Base-by-base conservation (phyloP, 495 filamentous ascomycete species). In the Aspergillus kassunensis region DNA sequence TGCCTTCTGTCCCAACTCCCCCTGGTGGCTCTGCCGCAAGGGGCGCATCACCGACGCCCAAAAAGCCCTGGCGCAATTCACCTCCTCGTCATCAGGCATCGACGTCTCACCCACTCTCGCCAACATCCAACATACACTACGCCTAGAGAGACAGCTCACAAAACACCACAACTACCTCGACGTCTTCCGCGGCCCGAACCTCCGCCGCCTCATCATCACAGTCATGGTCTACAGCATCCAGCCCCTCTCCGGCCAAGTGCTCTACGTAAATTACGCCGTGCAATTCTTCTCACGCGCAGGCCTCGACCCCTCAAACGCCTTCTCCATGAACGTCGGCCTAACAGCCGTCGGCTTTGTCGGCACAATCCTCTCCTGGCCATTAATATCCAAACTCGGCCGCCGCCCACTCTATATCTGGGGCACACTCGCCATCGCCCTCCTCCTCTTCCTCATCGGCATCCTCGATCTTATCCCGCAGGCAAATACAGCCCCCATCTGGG, bases 281-380 rank as follows among this genome's bases (percentile, higher is more conserved):
- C 68, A 63, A 18, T 68, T 73, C 49, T 79, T 74, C 51, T 71
- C 81, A 51, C 77, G 83, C 43, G 86, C 87, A 0, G 87, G 87
- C 0, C 71, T 89, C 3, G 49, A 67, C 41, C 59, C 72, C 5
- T 62, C 70, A 8, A 72, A 77, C 40, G 79, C 86, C 0, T 89
- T 85, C 54, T 72, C 77, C 39, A 81, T 90, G 60, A 78, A 80
- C 25, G 64, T 88, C 8, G 84, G 84, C 2, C 75, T 83, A 57
- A 85, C 85, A 43, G 81, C 72, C 2, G 77, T 89, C n/a, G 85
- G 83, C 55, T 77, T 83, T 49, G 65, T 80, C 6, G 85, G 84
- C 1, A 83, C 83, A 2, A 77, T 84, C 19, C 69, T 80, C 7
- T 78, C 85, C 0, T 88, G 84, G 84, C 73, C 74, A 42, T 58